Evolutionary conservation across 345 rosid species (phyloP).

Genomic region (Eucalyptus microcorys): DNA sequence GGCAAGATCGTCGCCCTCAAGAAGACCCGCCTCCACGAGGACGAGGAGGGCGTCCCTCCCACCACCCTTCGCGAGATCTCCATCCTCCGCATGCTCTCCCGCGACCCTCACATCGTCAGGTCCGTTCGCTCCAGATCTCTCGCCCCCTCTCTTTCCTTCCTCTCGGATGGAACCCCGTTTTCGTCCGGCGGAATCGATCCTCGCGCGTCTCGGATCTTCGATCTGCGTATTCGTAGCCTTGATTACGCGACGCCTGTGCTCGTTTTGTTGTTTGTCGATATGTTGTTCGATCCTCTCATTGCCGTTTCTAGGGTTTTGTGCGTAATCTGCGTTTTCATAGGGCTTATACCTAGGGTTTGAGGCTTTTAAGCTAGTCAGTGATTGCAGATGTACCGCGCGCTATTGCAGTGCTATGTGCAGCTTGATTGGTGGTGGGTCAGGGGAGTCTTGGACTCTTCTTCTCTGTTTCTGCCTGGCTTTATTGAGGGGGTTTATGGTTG

Average conservation of each 20-base stretch:
- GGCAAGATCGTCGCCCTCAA: constrained; percentile 90
- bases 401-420: neutral
- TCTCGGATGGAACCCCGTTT: neutral
- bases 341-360: neutral
- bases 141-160: neutral
- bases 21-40: constrained; percentile 97
- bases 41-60: constrained; percentile 97
- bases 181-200: neutral
- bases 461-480: neutral
- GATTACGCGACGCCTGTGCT: neutral
- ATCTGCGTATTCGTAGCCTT: neutral
- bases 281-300: neutral
- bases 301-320: neutral
- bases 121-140: neutral
- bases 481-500: neutral
- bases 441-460: neutral
- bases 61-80: constrained; percentile 99
- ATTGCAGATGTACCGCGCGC: neutral
- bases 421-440: neutral
- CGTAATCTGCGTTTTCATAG: neutral
- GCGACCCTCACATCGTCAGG: constrained; percentile 89
- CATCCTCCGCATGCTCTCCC: constrained; percentile 94
- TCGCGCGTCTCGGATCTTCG: neutral
- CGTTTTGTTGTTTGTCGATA: neutral
- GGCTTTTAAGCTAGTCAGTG: neutral